Evolutionary conservation across 345 rosid genomes (phyloP).

Genomic region (Aegle marmelos): DNA sequence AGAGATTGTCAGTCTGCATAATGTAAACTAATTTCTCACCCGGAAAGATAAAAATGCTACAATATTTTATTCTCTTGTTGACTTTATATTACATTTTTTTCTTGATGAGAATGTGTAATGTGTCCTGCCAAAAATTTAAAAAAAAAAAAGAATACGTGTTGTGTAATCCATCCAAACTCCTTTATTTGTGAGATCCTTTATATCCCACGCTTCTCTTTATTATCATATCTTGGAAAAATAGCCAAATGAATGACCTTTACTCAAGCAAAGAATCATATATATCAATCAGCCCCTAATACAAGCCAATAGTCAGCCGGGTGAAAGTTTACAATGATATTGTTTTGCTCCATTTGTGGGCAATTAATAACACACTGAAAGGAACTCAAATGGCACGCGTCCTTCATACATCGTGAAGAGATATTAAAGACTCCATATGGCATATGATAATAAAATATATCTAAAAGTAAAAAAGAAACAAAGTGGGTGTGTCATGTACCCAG

Average conservation of each 20-base stretch:
- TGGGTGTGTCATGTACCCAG: constrained; percentile 6
- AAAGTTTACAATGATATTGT: background rate
- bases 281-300: background rate
- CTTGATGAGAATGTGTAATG: no score
- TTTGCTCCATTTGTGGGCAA: no score
- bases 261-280: background rate
- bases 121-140: no score
- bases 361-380: no score
- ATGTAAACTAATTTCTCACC: background rate
- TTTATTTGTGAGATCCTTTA: no score
- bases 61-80: no score
- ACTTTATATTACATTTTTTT: no score
- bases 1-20: no score
- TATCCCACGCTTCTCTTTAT: background rate
- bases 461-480: constrained; percentile 9
- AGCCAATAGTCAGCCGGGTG: background rate
- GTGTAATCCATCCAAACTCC: no score
- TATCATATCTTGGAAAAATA: background rate
- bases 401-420: background rate
- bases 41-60: background rate
- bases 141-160: no score
- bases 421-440: background rate
- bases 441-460: background rate
- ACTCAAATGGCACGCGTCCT: background rate
- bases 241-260: background rate